Evolutionary conservation across 2,329 filamentous ascomycete species (phyloP).

Genomic region (Paecilomyces variotii): DNA sequence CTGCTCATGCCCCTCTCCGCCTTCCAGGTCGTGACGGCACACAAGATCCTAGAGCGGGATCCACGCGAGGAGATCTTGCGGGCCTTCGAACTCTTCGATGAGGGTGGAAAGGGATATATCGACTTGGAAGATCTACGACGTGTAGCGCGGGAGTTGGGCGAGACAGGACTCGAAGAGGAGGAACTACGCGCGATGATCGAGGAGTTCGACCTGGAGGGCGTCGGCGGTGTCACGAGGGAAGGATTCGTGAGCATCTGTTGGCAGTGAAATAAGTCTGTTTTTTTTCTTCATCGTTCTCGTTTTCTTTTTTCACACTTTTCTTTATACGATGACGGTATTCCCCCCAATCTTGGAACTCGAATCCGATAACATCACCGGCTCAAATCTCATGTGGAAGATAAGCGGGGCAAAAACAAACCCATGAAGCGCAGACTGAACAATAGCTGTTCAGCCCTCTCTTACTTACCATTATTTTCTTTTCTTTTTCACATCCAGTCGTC

Average conservation of each 20-base stretch:
- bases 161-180: conserved; percentile 78
- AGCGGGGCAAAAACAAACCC: too few relatives aligned
- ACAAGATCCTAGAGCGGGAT: conserved; percentile 72
- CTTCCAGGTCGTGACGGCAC: conserved; percentile 70
- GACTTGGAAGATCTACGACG: conserved; percentile 78
- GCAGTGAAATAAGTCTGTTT: conserved; percentile 26
- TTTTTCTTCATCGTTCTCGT: conserved; percentile 1
- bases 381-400: too few relatives aligned
- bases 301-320: not conserved
- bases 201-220: conserved; percentile 91
- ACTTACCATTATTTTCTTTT: not conserved
- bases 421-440: too few relatives aligned
- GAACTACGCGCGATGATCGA: conserved; percentile 95
- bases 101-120: conserved; percentile 84
- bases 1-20: conserved; percentile 64
- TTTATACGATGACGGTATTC: not conserved
- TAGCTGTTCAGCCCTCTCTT: too few relatives aligned
- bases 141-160: conserved; percentile 83
- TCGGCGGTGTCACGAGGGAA: conserved; percentile 62
- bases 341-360: not conserved
- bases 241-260: conserved; percentile 62
- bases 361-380: not conserved
- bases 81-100: conserved; percentile 89
- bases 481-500: not conserved
- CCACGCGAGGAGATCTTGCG: conserved; percentile 84